Base-by-base conservation (phyloP, 2,329 filamentous ascomycete species). In the Fusarium sp. region DNA sequence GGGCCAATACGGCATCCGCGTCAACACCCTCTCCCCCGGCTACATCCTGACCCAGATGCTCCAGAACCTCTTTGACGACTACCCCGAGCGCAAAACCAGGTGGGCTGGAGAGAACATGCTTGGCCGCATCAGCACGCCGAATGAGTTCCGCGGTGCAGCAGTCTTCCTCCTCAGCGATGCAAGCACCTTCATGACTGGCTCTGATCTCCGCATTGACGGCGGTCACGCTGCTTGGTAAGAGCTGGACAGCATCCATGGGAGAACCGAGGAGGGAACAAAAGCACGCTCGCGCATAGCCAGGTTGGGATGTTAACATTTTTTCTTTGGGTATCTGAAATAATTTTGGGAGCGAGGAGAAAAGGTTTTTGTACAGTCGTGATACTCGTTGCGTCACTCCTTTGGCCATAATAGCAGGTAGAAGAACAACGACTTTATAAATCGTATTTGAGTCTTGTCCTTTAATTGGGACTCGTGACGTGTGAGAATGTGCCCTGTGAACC, bases 31-130 rank as follows among this genome's bases (percentile, higher is more conserved):
- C 72, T 94, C 92, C 22, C 93, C 94, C 0, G 93, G 94, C 10
- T 94, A 95, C 80, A 94, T 95, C 78, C 89, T 93, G 24, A 95
- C 93, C 2, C 90, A 92, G 24, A 97, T 98, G 95, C 93, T 96
- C 2, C 90, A 94, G 80, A 89, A 90, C 67, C 88, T 97, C 35
- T 96, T 98, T 78, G 87, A 91, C 73, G 87, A 93, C 72, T 93
- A 90, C 74, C 94, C 94, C 0, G 93, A 95, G 78, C 87, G 89
- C 62, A 84, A 85, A 70, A 82, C 82, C 29, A 88, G 91, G 69
- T 97, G 95, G 95, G 90, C 93, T 18, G 92, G 88, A 77, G 92
- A 96, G 83, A 97, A 97, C 83, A 96, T 97, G 94, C 86, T 97
- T 62, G 91, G 89, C 31, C 88, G 90, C 37, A 85, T 94, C 69